phyloP scores from a whole-genome alignment of 2,329 filamentous ascomycete genomes.

The Elsinoe ampelina region DNA sequence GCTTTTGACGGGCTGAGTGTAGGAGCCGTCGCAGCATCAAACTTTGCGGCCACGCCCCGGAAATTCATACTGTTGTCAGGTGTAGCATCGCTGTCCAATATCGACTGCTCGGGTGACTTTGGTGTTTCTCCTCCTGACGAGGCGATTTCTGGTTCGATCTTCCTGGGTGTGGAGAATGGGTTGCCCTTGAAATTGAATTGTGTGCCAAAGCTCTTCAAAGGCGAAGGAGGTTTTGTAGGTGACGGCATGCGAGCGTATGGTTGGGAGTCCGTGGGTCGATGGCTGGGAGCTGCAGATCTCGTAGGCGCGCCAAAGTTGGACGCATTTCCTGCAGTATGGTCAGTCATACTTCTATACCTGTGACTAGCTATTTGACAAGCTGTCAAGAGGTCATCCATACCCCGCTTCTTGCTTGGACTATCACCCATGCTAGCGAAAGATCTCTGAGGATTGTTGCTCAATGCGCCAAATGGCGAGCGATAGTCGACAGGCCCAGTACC shows the following conservation, averaged over 20 bases:
- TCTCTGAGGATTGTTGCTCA: conserved; percentile 29
- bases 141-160: conserved; percentile 28
- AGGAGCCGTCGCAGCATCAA: conserved; percentile 16
- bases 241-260: conserved; percentile 37
- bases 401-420: conserved; percentile 6
- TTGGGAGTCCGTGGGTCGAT: conserved; percentile 42
- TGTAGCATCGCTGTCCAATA: conserved; percentile 31
- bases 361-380: background rate
- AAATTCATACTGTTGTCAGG: conserved; percentile 26
- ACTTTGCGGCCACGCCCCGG: conserved; percentile 19
- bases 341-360: background rate
- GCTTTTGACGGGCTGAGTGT: conserved; percentile 29
- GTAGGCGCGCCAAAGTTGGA: conserved; percentile 37
- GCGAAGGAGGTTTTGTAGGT: conserved; percentile 22
- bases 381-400: background rate
- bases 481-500: conserved; percentile 36
- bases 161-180: conserved; percentile 31
- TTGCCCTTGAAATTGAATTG: conserved; percentile 21
- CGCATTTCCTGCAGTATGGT: conserved; percentile 18
- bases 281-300: conserved; percentile 38
- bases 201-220: conserved; percentile 22
- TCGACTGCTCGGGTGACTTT: conserved; percentile 33
- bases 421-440: conserved; percentile 13
- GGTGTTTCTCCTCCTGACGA: conserved; percentile 43
- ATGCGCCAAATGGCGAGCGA: conserved; percentile 38